A percentile compares a stretch with the other conserved stretches of the same genome.
Evolutionary conservation across 2,329 filamentous ascomycete genomes (phyloP).

Genomic region (Dactylellina drechsleri): DNA sequence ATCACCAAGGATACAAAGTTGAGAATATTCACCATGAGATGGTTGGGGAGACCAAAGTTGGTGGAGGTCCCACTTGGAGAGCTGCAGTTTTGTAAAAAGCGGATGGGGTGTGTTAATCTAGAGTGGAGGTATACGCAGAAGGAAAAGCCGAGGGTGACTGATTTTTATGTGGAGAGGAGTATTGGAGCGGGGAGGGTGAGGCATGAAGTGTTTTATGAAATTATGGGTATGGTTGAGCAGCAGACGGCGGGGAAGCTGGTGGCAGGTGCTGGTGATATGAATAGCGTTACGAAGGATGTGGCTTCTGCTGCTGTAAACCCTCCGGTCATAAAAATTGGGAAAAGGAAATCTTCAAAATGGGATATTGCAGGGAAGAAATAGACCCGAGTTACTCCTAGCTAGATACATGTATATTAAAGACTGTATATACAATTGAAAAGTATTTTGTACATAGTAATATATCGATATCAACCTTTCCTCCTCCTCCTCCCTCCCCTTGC

Average conservation of each 20-base stretch:
- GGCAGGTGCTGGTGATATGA: not conserved
- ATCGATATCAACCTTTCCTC: too few species aligned
- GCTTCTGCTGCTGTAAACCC: not conserved
- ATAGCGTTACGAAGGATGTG: not conserved
- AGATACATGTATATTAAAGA: slow-evolving; percentile 1
- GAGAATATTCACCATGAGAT: slow-evolving; percentile 55
- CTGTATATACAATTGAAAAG: slow-evolving; percentile 46
- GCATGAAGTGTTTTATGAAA: slow-evolving; percentile 47
- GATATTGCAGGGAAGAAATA: not conserved
- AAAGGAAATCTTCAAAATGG: slow-evolving; percentile 8
- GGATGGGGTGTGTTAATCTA: slow-evolving; percentile 57
- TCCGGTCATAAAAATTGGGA: slow-evolving; percentile 4
- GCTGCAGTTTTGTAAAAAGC: slow-evolving; percentile 53
- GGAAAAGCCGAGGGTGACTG: slow-evolving; percentile 45
- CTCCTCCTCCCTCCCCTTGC: not conserved
- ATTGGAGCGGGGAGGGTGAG: slow-evolving; percentile 33
- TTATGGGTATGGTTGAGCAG: slow-evolving; percentile 39
- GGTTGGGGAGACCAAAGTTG: slow-evolving; percentile 56
- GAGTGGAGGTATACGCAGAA: slow-evolving; percentile 46
- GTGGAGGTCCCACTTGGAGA: slow-evolving; percentile 56
- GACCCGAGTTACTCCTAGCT: not conserved
- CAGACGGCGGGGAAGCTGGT: not conserved
- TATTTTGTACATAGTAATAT: slow-evolving; percentile 25
- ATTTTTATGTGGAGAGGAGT: slow-evolving; percentile 47
- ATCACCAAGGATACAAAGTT: slow-evolving; percentile 54